Evolutionary conservation across 2,329 filamentous ascomycete genomes (phyloP).

Genomic region (Alternaria consortialis): DNA sequence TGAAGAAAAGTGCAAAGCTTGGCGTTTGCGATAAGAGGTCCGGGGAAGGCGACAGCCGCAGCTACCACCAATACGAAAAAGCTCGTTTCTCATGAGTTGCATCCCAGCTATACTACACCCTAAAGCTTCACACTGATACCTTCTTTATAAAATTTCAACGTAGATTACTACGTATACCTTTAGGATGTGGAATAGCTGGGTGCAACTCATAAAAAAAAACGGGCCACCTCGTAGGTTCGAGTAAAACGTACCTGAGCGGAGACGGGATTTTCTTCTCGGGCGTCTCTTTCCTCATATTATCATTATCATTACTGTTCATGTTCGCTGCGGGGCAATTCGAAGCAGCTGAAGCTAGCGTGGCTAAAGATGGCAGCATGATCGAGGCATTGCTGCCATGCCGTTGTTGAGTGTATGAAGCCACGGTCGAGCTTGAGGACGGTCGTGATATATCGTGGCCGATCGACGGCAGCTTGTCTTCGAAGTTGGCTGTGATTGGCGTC

Average conservation of each 20-base stretch:
- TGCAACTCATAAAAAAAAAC: not conserved
- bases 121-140: not conserved
- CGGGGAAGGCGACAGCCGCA: not conserved
- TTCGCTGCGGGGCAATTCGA: slow-evolving; percentile 59
- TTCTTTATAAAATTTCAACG: not conserved
- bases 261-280: slow-evolving; percentile 40
- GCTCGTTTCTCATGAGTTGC: not conserved
- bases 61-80: not conserved
- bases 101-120: not conserved
- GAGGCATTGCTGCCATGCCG: slow-evolving; percentile 52
- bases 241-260: slow-evolving; percentile 42
- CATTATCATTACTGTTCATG: slow-evolving; percentile 36
- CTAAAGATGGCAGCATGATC: slow-evolving; percentile 64
- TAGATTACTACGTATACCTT: not conserved
- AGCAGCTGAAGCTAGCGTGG: slow-evolving; percentile 67
- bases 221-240: not conserved
- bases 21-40: slow-evolving; percentile 35
- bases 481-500: slow-evolving; percentile 49
- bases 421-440: slow-evolving; percentile 62
- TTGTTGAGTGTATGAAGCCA: slow-evolving; percentile 54
- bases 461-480: slow-evolving; percentile 59
- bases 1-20: slow-evolving; percentile 27
- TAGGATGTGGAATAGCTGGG: not conserved
- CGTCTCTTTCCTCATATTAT: slow-evolving; percentile 32
- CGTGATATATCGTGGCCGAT: slow-evolving; percentile 62